Base-by-base conservation (phyloP, 2,329 filamentous ascomycete species). In the Grosmannia serpens region DNA sequence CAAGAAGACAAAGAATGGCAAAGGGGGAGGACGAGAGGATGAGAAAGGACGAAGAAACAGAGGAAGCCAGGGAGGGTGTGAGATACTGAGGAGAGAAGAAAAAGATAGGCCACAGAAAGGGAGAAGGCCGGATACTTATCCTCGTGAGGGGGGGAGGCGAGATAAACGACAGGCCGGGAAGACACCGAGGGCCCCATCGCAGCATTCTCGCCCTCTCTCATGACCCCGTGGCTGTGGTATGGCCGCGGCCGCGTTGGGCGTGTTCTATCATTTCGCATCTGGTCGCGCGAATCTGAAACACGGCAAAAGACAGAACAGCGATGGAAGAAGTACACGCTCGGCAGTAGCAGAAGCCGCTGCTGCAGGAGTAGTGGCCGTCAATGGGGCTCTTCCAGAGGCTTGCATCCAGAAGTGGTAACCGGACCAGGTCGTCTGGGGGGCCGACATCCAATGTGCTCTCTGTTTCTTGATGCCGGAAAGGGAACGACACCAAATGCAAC, bases 1-100 rank as follows among this genome's bases (percentile, higher is more conserved):
- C 64, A 63, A 60, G 60, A 62, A 17, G 35, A 65, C 65, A 62
- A n/a, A 67, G 57, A 54, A 55, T 60, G 47, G 26, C 55, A 62
- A 55, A 55, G 63, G 65, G 53, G 58, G 29, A 58, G 55, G 58
- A 51, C 29, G 51, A 58, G 50, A 51, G 50, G 44, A 53, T 22
- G 49, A 33, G 58, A 56, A n/a, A 29, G 53, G 22, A 27, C 5
- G 31, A 24, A 31, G 55, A 10, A 26, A 33, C 7, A 29, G 26
- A 46, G 17, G 41, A 44, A 22, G n/a, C 22, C 35, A 7, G 44
- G 29, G n/a, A 33, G 27, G 50, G 24, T 47, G 56, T 47, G 31
- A 13, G 24, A 17, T 46, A 46, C 8, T 29, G 38, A 17, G 4
- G 24, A 55, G n/a, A 41, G 22, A n/a, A 52, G 26, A 51, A 50